Percentiles rank a stretch among this genome's conserved stretches.
phyloP scores from a whole-genome alignment of 805 yeast species.

The Yamadazyma kitorensis region DNA sequence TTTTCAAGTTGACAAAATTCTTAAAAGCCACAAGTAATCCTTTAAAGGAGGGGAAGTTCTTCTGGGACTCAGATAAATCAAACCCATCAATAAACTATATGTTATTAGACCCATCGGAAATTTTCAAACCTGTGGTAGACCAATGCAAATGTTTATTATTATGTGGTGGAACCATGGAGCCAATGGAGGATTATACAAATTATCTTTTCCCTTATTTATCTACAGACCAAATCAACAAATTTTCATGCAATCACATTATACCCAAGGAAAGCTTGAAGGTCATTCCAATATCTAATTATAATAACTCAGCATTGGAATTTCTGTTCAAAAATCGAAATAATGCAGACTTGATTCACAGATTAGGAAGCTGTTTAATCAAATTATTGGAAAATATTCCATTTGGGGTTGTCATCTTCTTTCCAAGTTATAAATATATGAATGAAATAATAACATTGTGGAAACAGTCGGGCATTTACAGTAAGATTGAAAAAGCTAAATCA shows the following conservation, averaged over 20 bases:
- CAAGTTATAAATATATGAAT: slow-evolving; percentile 74
- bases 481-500: slow-evolving; percentile 39
- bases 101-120: slow-evolving; percentile 73
- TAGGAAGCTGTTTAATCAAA: slow-evolving; percentile 50
- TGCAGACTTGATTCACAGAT: slow-evolving; percentile 37
- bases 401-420: slow-evolving; percentile 81
- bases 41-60: slow-evolving; percentile 73
- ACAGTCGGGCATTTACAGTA: slow-evolving; percentile 22
- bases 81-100: slow-evolving; percentile 55
- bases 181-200: slow-evolving; percentile 66
- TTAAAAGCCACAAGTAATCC: slow-evolving; percentile 68
- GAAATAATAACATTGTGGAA: slow-evolving; percentile 56
- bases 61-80: slow-evolving; percentile 48
- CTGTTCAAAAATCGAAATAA: slow-evolving; percentile 64
- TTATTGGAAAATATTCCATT: slow-evolving; percentile 52
- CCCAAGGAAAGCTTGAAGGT: slow-evolving; percentile 68
- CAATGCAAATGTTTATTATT: slow-evolving; percentile 67
- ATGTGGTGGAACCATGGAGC: slow-evolving; percentile 97
- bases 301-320: slow-evolving; percentile 49
- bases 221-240: slow-evolving; percentile 41
- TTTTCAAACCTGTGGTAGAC: slow-evolving; percentile 63
- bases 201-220: slow-evolving; percentile 59
- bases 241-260: slow-evolving; percentile 82
- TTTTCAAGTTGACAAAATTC: slow-evolving; percentile 67
- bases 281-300: slow-evolving; percentile 40